Conservation (phyloP, 768 basidiomycete genomes). For the Russula olivacea region DNA sequence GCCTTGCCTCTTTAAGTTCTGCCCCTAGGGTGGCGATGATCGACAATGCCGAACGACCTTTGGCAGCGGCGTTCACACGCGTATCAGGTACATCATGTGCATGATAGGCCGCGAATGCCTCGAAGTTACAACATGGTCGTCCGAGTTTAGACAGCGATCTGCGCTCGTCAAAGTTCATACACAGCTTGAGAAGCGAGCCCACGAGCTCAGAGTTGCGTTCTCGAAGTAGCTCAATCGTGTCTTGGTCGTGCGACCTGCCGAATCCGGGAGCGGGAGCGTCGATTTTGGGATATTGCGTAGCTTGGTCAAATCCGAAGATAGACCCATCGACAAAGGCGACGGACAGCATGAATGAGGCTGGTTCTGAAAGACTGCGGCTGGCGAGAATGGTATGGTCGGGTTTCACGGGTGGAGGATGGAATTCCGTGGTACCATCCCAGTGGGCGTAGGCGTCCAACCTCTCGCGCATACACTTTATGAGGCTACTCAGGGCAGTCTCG, state of each 20-base stretch:
- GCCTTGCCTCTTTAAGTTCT: constrained; percentile 3
- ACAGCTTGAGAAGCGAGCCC: constrained; percentile 6
- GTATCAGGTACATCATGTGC: background rate
- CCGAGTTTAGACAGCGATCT: constrained; percentile 13
- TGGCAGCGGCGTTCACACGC: background rate
- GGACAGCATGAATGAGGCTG: constrained; percentile 14
- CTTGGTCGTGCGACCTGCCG: background rate
- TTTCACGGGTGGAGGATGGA: constrained; percentile 1
- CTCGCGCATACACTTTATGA: background rate
- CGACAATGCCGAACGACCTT: constrained; percentile 14
- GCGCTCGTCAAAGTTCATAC: constrained; percentile 9
- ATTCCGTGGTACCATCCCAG: constrained; percentile 9
- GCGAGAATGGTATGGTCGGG: constrained; percentile 14
- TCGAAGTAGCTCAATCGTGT: constrained; percentile 1
- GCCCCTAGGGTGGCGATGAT: constrained; percentile 14
- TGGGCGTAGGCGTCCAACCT: constrained; percentile 12
- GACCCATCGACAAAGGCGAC: constrained; percentile 19
- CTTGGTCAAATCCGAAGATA: background rate
- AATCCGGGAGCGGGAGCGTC: background rate
- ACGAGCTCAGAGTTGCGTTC: constrained; percentile 11
- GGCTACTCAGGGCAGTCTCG: constrained; percentile 7
- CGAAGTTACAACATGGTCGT: constrained; percentile 21
- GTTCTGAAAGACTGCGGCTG: constrained; percentile 10
- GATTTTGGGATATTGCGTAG: background rate
- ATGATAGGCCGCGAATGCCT: constrained; percentile 1